These are phyloP conservation scores for Solanum chaucha DNA, from an alignment of 257 asterid species.

Conservation along the genomic window DNA sequence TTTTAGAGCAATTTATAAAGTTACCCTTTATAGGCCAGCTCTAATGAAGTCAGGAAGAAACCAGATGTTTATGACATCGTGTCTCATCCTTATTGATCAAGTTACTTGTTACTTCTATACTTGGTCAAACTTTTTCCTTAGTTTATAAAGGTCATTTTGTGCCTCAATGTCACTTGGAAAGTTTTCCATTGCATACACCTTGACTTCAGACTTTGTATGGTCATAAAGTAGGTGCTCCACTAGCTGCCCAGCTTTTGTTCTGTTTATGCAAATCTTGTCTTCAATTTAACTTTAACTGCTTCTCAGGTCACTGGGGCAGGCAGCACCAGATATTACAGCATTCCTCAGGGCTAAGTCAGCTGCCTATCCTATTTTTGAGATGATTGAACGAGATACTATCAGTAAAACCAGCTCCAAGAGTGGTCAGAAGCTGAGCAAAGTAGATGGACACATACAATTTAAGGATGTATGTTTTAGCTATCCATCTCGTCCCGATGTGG, in stretches of 20 bases:
- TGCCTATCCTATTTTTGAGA: constrained; percentile 83
- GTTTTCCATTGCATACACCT: neutral
- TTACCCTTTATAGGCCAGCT: neutral
- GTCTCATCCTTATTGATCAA: neutral
- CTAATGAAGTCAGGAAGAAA: neutral
- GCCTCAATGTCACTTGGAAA: neutral
- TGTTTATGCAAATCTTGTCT: neutral
- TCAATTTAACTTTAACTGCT: neutral
- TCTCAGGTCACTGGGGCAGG: constrained; percentile 84
- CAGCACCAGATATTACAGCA: constrained; percentile 83
- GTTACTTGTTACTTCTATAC: neutral
- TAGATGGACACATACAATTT: constrained; percentile 80
- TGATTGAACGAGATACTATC: constrained; percentile 69
- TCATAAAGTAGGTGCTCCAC: neutral
- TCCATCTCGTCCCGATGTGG: constrained; percentile 76
- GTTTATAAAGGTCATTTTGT: neutral
- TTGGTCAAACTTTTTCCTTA: neutral
- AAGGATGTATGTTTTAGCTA: constrained; percentile 66
- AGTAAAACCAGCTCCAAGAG: constrained; percentile 32
- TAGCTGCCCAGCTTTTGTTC: neutral
- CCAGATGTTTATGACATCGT: neutral
- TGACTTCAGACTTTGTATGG: neutral
- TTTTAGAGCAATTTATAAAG: neutral
- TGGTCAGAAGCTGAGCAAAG: constrained; percentile 41
- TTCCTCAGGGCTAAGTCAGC: constrained; percentile 83